Percentiles rank a stretch among this genome's conserved stretches.
Evolutionary conservation across 1,284 basidiomycete genomes (phyloP).

Genomic region (Leccinum griseonigrum): DNA sequence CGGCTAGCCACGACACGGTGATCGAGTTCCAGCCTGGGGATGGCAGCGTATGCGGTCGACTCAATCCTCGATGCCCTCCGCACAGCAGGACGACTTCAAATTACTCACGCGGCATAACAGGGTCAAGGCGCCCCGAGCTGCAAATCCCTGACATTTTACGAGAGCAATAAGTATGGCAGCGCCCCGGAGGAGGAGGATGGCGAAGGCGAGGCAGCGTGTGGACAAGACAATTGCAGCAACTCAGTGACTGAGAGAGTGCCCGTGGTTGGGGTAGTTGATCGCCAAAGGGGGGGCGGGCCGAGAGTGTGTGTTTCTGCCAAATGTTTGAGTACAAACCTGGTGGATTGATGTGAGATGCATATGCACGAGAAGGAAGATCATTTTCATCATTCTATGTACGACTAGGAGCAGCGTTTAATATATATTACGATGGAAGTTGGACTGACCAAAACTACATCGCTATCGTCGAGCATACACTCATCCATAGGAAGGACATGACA

Average conservation of each 20-base stretch:
- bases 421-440: background rate
- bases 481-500: background rate
- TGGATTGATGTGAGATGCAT: background rate
- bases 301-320: background rate
- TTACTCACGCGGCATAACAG: constrained; percentile 43
- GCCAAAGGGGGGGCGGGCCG: background rate
- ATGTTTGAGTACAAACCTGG: background rate
- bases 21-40: no score
- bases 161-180: constrained; percentile 28
- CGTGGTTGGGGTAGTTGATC: background rate
- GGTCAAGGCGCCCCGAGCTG: constrained; percentile 45
- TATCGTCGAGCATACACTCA: background rate
- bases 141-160: constrained; percentile 45
- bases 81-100: constrained; percentile 42
- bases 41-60: no score
- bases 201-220: constrained; percentile 16
- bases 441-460: background rate
- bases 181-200: constrained; percentile 9
- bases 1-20: no score
- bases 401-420: background rate
- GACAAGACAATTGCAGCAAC: constrained; percentile 17
- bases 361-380: background rate
- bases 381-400: background rate
- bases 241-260: background rate
- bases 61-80: background rate